Percentiles rank a stretch among this genome's conserved stretches.
These are phyloP conservation scores for Endotrypanum monterogeii DNA, from an alignment of 208 protist genomes.

Conservation along the genomic window DNA sequence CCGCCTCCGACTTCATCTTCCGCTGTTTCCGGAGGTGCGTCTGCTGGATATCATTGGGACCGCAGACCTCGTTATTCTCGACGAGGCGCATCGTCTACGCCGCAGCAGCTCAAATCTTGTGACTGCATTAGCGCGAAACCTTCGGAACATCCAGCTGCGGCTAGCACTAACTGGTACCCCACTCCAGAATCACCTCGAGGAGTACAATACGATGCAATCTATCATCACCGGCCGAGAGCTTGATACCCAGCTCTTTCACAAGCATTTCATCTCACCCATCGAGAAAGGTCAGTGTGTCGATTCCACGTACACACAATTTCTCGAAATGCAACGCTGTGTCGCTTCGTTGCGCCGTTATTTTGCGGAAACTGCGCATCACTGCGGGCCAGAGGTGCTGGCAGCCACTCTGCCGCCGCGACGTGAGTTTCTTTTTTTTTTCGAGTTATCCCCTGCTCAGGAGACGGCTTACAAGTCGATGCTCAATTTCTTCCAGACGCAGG, in stretches of 20 bases:
- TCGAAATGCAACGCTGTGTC: conserved; percentile 82
- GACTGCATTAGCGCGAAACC: conserved; percentile 41
- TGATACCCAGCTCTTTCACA: conserved; percentile 56
- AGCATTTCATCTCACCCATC: conserved; percentile 69
- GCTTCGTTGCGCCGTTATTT: conserved; percentile 74
- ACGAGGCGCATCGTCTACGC: conserved; percentile 83
- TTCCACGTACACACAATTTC: conserved; percentile 62
- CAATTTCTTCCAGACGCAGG: conserved; percentile 20
- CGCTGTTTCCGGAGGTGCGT: conserved; percentile 30
- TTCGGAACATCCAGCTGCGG: conserved; percentile 66
- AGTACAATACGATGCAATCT: conserved; percentile 92
- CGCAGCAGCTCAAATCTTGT: conserved; percentile 52
- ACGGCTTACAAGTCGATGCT: conserved; percentile 67
- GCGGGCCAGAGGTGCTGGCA: conserved; percentile 75
- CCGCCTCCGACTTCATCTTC: conserved; percentile 43
- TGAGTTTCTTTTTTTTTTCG: conserved; percentile 75
- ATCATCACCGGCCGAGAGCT: conserved; percentile 60
- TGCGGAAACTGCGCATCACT: conserved; percentile 62
- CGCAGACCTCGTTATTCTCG: conserved; percentile 78
- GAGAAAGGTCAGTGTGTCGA: conserved; percentile 70
- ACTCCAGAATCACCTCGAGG: conserved; percentile 88
- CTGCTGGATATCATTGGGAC: conserved; percentile 66
- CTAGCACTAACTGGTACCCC: conserved; percentile 90
- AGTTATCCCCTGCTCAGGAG: conserved; percentile 65
- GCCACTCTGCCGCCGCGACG: conserved; percentile 58